A percentile compares a stretch with the other conserved stretches of the same genome.
phyloP scores from a whole-genome alignment of 768 basidiomycete genomes.

The Lactarius evosmus region DNA sequence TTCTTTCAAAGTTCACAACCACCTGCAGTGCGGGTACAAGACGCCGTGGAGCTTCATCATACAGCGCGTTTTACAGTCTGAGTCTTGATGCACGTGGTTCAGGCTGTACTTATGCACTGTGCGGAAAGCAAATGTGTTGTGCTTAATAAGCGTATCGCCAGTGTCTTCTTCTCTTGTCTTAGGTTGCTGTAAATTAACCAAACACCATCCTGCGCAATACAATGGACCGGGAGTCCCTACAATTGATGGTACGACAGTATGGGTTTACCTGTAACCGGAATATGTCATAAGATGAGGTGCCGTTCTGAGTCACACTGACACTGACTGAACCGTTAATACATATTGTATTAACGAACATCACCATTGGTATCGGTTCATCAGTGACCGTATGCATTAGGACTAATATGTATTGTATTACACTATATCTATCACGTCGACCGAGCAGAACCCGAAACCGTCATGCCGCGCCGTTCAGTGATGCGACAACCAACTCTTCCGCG shows the following conservation, averaged over 20 bases:
- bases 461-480: slow-evolving; percentile 1
- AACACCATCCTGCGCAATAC: no score
- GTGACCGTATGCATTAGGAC: not conserved
- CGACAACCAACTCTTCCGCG: slow-evolving; percentile 22
- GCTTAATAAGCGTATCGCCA: not conserved
- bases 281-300: no score
- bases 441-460: not conserved
- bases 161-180: no score
- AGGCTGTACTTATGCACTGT: not conserved
- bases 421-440: not conserved
- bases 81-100: not conserved
- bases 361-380: not conserved
- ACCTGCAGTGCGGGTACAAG: not conserved
- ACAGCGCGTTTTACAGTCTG: no score
- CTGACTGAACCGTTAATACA: no score
- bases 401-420: not conserved
- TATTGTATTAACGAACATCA: no score
- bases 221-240: no score
- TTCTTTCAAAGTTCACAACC: not conserved
- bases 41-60: not conserved
- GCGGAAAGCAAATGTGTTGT: not conserved
- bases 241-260: no score
- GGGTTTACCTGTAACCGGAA: no score
- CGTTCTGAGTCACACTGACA: no score
- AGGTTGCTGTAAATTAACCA: no score